Evolutionary conservation across 139 green algal genomes (phyloP).

Genomic region (Micractinium sp.): DNA sequence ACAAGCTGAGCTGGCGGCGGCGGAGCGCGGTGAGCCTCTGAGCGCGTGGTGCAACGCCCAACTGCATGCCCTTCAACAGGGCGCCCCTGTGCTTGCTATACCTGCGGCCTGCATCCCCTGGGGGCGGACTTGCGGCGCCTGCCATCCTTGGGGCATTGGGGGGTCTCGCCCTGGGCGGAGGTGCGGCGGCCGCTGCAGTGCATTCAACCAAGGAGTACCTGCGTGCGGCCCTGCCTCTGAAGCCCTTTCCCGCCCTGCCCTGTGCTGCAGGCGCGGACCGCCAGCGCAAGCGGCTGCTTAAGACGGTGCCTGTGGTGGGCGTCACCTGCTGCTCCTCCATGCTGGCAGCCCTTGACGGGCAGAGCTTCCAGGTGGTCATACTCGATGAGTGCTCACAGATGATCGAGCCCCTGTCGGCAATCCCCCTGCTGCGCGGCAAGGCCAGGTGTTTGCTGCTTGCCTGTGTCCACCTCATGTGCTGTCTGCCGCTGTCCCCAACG

Average conservation of each 20-base stretch:
- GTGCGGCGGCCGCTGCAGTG: too few relatives aligned
- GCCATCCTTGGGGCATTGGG: too few relatives aligned
- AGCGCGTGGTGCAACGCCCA: too few relatives aligned
- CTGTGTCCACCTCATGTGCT: too few relatives aligned
- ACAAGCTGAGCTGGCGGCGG: slow-evolving; percentile 37
- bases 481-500: too few relatives aligned
- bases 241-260: background rate
- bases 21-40: background rate
- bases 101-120: background rate
- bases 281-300: slow-evolving; percentile 61
- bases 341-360: slow-evolving; percentile 59
- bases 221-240: background rate
- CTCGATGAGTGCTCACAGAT: slow-evolving; percentile 88
- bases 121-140: too few relatives aligned
- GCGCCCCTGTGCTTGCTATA: background rate
- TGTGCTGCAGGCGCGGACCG: slow-evolving; percentile 61
- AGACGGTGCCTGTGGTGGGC: slow-evolving; percentile 75
- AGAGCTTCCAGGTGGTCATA: slow-evolving; percentile 78
- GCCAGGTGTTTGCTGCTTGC: slow-evolving; percentile 42
- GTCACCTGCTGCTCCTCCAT: slow-evolving; percentile 76
- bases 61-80: too few relatives aligned
- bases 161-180: too few relatives aligned
- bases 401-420: slow-evolving; percentile 81
- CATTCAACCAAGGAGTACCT: too few relatives aligned
- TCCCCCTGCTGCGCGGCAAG: slow-evolving; percentile 64